These are phyloP conservation scores for Neurospora tetrasperma DNA, from an alignment of 495 filamentous ascomycete genomes.

Conservation along the genomic window DNA sequence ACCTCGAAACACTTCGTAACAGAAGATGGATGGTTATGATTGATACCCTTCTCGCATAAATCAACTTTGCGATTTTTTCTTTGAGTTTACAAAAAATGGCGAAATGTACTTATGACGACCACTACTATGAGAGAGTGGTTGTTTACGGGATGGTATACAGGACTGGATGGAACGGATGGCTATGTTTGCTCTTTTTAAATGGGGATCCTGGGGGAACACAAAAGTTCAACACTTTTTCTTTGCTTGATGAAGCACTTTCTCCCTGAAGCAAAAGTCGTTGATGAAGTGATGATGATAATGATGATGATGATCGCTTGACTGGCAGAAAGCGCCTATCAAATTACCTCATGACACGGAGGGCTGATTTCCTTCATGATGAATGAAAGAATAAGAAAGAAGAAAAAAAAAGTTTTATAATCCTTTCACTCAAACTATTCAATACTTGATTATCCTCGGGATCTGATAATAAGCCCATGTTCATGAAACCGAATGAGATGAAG, in stretches of 20 bases:
- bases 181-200: not conserved
- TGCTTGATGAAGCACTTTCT: not conserved
- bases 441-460: no score
- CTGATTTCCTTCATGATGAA: not conserved
- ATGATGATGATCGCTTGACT: not conserved
- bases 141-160: not conserved
- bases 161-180: not conserved
- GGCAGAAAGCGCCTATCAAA: no score
- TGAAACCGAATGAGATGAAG: no score
- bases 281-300: not conserved
- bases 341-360: not conserved
- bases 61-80: not conserved
- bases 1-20: not conserved
- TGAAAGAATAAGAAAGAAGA: not conserved
- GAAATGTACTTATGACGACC: slow-evolving; percentile 8
- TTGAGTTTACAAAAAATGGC: not conserved
- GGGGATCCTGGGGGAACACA: not conserved
- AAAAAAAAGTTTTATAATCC: no score
- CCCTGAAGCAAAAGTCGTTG: not conserved
- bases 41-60: not conserved
- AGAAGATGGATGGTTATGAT: not conserved
- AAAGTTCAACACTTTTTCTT: slow-evolving; percentile 17
- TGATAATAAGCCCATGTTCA: no score
- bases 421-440: no score
- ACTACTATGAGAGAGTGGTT: not conserved